These are phyloP conservation scores for Podila horticola DNA, from an alignment of 192 early-diverging fungal species.

Conservation along the genomic window DNA sequence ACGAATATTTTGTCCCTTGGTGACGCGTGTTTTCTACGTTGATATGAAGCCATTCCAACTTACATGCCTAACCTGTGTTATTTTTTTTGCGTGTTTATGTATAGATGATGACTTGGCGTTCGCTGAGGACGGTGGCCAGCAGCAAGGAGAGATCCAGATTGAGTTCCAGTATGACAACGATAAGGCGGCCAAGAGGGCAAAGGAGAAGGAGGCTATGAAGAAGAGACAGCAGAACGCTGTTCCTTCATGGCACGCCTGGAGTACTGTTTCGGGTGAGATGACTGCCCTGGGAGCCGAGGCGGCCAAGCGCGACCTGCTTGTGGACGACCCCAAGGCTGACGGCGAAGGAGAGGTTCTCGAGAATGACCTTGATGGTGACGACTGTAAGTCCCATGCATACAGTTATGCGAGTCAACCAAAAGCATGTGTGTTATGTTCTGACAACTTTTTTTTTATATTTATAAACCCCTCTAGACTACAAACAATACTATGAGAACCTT, in stretches of 20 bases:
- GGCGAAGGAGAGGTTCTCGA: conserved; percentile 50
- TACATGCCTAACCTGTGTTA: background rate
- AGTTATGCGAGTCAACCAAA: background rate
- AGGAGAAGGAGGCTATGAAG: conserved; percentile 71
- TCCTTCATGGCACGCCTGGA: conserved; percentile 82
- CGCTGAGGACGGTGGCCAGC: conserved; percentile 71
- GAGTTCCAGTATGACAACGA: conserved; percentile 79
- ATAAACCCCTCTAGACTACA: conserved; percentile 19
- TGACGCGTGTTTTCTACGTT: too few species aligned
- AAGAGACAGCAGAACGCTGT: conserved; percentile 80
- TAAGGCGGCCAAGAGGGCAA: conserved; percentile 68
- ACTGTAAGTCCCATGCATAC: conserved; percentile 45
- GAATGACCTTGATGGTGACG: conserved; percentile 50
- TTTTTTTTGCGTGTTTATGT: conserved; percentile 9
- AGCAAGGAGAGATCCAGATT: conserved; percentile 74
- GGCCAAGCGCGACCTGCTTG: conserved; percentile 39
- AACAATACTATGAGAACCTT: conserved; percentile 43
- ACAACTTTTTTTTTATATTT: background rate
- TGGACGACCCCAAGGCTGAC: conserved; percentile 53
- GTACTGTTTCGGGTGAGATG: conserved; percentile 71
- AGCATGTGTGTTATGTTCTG: background rate
- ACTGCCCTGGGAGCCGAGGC: conserved; percentile 49
- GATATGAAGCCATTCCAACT: too few species aligned
- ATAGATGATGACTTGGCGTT: conserved; percentile 70
- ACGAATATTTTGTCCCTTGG: background rate